These are phyloP conservation scores for Phialocephala subalpina DNA, from an alignment of 2,329 filamentous ascomycete species.

Conservation along the genomic window DNA sequence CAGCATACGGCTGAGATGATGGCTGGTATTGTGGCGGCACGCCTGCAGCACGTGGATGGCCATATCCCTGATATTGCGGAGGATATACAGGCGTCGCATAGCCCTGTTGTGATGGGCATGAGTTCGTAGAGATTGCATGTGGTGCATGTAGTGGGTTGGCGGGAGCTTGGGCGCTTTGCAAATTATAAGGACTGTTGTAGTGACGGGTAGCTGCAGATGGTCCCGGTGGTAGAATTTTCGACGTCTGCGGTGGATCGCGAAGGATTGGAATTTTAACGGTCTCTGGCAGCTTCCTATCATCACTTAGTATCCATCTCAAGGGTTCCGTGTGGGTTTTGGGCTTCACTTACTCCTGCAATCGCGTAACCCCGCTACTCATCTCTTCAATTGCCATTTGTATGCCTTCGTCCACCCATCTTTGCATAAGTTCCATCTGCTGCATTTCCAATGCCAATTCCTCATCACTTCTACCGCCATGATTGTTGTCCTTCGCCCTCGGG, in stretches of 20 bases:
- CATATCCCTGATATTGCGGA: neutral
- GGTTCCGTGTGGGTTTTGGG: too few species aligned
- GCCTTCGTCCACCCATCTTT: slow-evolving; percentile 20
- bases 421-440: slow-evolving; percentile 19
- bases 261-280: neutral
- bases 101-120: neutral
- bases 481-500: neutral
- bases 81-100: neutral
- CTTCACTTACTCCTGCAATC: neutral
- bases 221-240: neutral
- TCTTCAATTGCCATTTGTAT: slow-evolving; percentile 19
- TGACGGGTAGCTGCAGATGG: neutral
- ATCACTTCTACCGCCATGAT: neutral
- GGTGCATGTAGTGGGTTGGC: neutral
- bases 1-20: neutral
- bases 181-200: neutral
- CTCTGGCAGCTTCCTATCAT: neutral
- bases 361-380: neutral
- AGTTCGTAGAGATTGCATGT: neutral
- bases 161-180: neutral
- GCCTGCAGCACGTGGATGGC: neutral
- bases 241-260: neutral
- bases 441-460: neutral
- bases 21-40: neutral
- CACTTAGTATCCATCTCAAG: neutral